phyloP scores from a whole-genome alignment of 257 asterid genomes.

The Coffea canephora region DNA sequence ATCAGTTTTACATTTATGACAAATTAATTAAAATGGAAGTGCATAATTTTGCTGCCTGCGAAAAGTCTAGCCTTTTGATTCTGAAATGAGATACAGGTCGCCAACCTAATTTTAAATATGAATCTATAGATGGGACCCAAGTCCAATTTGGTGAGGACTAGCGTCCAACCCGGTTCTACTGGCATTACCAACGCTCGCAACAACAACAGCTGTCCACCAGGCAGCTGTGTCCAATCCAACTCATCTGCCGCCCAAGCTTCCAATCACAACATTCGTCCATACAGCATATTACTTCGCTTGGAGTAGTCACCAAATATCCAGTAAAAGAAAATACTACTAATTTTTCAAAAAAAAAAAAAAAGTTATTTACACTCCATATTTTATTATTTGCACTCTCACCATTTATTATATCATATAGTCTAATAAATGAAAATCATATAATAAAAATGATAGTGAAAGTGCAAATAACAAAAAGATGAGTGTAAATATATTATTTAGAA shows the following conservation, averaged over 20 bases:
- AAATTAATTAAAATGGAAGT: not conserved
- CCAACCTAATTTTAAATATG: not conserved
- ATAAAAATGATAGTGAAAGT: too few relatives aligned
- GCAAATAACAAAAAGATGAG: too few relatives aligned
- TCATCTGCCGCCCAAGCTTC: not conserved
- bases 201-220: constrained; percentile 29
- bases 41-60: not conserved
- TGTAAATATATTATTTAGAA: too few relatives aligned
- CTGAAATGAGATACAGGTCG: too few relatives aligned
- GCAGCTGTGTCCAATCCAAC: not conserved
- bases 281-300: constrained; percentile 28
- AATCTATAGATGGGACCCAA: constrained; percentile 15
- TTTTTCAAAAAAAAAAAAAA: too few relatives aligned
- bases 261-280: constrained; percentile 15
- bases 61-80: too few relatives aligned
- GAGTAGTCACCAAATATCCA: not conserved
- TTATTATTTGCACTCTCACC: too few relatives aligned
- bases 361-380: too few relatives aligned
- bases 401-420: too few relatives aligned
- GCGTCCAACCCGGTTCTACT: constrained; percentile 35
- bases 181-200: not conserved
- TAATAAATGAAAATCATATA: too few relatives aligned
- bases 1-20: not conserved
- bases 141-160: constrained; percentile 28
- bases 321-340: constrained; percentile 15